Base-by-base conservation (phyloP, 139 green algal genomes). In the Bryopsis sp. region DNA sequence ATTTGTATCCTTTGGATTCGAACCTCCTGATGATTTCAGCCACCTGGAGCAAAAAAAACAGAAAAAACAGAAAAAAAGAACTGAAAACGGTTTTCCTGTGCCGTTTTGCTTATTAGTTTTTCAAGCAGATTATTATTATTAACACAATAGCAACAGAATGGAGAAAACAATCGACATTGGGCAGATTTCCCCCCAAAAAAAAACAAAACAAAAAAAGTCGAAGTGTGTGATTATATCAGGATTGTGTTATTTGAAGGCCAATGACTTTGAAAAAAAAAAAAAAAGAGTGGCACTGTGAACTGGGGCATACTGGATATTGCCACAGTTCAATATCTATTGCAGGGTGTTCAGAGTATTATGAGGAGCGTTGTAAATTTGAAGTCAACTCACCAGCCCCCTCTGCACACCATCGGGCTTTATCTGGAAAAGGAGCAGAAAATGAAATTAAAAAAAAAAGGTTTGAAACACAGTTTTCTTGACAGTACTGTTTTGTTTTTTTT, bases 1-100 rank as follows among this genome's bases (percentile, higher is more conserved):
- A 70, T 73, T 89, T 89, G 75, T 84, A 91, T 3, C 85, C 65
- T 36, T 72, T 72, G 2, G 43, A 19, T 33, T 72, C 65, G 63
- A 72, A 72, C 4, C 65, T 47, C 8, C 8, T 31, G 46, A 72
- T 72, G 65, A 72, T 72, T n/a, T 72, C 46, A 2, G 65, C 46
- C 4, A 72, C 39, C 64, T 71, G 64, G n/a, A n/a, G n/a, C n/a
- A n/a, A n/a, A n/a, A n/a, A n/a, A n/a, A n/a, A n/a, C n/a, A n/a
- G n/a, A 11, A 54, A 54, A 19, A 11, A 54, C 19, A 11, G 15
- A 54, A 11, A 54, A 54, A 11, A 11, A 54, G 43, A 54, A 26
- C 43, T 54, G 15, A 54, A 54, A 54, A 19, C 15, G 15, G 19
- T 54, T 54, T 19, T 19, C 11, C 43, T 19, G 19, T 54, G 19